Conservation (phyloP, 2,329 filamentous ascomycete species). For the Talaromyces sp. region DNA sequence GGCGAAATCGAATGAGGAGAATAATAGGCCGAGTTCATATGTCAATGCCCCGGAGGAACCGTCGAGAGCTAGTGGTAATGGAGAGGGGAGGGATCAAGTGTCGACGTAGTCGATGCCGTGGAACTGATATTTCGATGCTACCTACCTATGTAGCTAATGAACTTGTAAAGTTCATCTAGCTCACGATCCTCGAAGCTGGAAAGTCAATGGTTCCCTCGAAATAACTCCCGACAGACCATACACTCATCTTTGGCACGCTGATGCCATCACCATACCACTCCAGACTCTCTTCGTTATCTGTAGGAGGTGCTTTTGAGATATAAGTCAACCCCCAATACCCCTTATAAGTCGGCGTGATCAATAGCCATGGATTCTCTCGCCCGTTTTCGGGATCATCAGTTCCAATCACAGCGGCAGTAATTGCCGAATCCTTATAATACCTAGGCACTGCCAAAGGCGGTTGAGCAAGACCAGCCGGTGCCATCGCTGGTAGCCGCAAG, state of each 20-base stretch:
- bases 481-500: background rate
- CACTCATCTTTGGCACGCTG: background rate
- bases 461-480: background rate
- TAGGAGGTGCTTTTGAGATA: background rate
- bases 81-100: background rate
- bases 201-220: background rate
- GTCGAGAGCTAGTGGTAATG: constrained; percentile 4
- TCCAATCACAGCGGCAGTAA: background rate
- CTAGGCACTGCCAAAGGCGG: background rate
- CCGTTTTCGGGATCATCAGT: constrained; percentile 5
- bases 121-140: background rate
- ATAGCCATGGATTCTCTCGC: background rate
- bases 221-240: background rate
- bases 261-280: constrained; percentile 4
- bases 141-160: background rate
- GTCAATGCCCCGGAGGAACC: constrained; percentile 14
- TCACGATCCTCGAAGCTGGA: background rate
- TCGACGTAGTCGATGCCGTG: background rate
- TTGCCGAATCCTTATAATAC: background rate
- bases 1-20: constrained; percentile 18
- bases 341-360: background rate
- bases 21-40: constrained; percentile 15
- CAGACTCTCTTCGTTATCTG: background rate
- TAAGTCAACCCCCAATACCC: background rate
- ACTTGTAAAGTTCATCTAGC: background rate